Base-by-base conservation (phyloP, 148 eudicot genomes). In the Tetragonia tetragonoides region DNA sequence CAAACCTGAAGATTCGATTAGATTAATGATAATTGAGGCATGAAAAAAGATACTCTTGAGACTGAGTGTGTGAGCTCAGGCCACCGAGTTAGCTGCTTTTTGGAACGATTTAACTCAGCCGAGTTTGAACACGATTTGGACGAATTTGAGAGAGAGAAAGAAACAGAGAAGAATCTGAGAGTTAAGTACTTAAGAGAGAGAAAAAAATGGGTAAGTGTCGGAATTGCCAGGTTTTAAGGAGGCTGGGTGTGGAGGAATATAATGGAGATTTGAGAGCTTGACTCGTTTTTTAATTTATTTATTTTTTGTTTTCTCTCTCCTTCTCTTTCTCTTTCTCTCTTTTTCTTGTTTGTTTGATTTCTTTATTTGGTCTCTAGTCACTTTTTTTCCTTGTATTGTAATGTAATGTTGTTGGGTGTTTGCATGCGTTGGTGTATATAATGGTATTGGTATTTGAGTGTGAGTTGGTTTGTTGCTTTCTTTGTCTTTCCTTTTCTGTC, bases 191-290 rank as follows among this genome's bases (percentile, higher is more conserved):
- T 40, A 28, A 3, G 51, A 47, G 47, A 38, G n/a, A 60, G 18
- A 64, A 54, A 54, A 70, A 18, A 51, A n/a, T 6, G 47, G 15
- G 65, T 39, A 80, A 56, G 79, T 54, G 78, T 60, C 74, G 82
- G 75, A 83, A 71, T 60, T 34, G 68, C 66, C 87, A 71, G 62
- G 72, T 77, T 68, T 84, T 78, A 18, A 47, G 68, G 85, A 16
- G 60, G 16, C 5, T 15, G n/a, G 3, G 60, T 3, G 60, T 3
- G 60, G n/a, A 3, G 5, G 10, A 11, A n/a, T 15, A n/a, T 28
- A 28, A 28, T 28, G 34, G 34, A 28, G 34, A 28, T 28, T 28
- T 0, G 34, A 28, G 34, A 28, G 34, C 34, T 28, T 28, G 34
- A 28, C 34, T 28, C 34, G 34, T 28, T 28, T 28, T 28, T 28